Conservation (phyloP, 768 basidiomycete species). For the Leccinum imitatum region DNA sequence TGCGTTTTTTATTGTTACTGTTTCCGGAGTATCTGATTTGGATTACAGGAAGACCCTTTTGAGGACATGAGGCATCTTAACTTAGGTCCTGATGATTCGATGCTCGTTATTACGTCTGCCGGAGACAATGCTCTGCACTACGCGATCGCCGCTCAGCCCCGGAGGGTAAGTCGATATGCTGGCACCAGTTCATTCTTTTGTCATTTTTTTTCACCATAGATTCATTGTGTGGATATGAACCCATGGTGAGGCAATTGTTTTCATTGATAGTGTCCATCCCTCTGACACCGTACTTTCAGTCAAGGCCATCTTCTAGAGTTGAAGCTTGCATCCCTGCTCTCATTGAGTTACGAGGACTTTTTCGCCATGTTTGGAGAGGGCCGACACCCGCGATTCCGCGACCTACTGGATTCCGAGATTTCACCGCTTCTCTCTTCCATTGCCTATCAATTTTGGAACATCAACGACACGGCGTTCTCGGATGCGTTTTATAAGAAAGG, state of each 20-base stretch:
- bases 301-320: slow-evolving; percentile 80
- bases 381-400: slow-evolving; percentile 55
- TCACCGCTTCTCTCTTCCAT: slow-evolving; percentile 67
- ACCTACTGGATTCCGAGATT: slow-evolving; percentile 57
- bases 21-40: slow-evolving; percentile 1
- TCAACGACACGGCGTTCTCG: slow-evolving; percentile 49
- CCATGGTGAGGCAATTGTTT: slow-evolving; percentile 41
- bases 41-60: slow-evolving; percentile 62
- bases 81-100: slow-evolving; percentile 57
- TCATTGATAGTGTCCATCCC: background rate
- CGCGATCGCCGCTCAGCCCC: slow-evolving; percentile 61
- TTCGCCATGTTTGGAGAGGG: slow-evolving; percentile 70
- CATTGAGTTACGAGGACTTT: slow-evolving; percentile 58
- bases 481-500: slow-evolving; percentile 67
- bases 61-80: slow-evolving; percentile 68
- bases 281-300: slow-evolving; percentile 28
- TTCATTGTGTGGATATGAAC: slow-evolving; percentile 76
- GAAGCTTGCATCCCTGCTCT: slow-evolving; percentile 65
- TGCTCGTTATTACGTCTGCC: slow-evolving; percentile 74
- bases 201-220: slow-evolving; percentile 27
- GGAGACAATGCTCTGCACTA: slow-evolving; percentile 83
- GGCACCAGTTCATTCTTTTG: background rate
- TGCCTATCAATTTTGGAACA: slow-evolving; percentile 77
- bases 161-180: slow-evolving; percentile 38
- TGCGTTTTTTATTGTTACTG: slow-evolving; percentile 19